phyloP scores from a whole-genome alignment of 148 eudicot species.

The Fagopyrum tataricum region DNA sequence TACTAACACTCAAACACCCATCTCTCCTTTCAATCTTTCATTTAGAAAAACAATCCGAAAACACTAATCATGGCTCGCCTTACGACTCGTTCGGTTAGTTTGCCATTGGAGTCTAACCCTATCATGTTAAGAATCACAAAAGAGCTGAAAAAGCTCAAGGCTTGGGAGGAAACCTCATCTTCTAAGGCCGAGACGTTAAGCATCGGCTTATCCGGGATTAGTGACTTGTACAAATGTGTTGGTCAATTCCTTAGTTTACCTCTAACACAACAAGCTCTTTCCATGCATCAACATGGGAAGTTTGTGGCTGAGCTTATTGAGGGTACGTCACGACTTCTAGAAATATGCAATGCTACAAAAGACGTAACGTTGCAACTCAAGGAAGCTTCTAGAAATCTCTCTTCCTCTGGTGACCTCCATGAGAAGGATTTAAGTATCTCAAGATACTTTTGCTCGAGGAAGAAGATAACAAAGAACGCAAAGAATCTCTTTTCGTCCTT shows the following conservation, averaged over 20 bases:
- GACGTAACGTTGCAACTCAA: background rate
- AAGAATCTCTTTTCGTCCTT: conserved; percentile 14
- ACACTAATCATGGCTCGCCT: conserved; percentile 6
- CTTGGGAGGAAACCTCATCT: conserved; percentile 25
- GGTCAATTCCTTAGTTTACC: conserved; percentile 33
- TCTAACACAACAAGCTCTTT: conserved; percentile 31
- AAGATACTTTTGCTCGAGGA: conserved; percentile 11
- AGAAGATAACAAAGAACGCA: conserved; percentile 13
- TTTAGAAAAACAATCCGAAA: background rate
- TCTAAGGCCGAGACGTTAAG: conserved; percentile 24
- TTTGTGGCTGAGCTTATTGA: conserved; percentile 16
- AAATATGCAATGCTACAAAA: conserved; percentile 12
- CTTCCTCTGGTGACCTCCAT: background rate
- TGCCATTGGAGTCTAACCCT: conserved; percentile 55
- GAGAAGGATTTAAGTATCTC: background rate
- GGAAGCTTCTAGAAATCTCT: conserved; percentile 10
- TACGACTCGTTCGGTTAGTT: conserved; percentile 42
- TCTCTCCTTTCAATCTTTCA: conserved; percentile 4
- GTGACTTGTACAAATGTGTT: conserved; percentile 26
- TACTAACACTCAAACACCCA: background rate
- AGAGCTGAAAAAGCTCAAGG: conserved; percentile 35
- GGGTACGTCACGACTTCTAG: conserved; percentile 7
- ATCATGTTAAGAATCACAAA: conserved; percentile 28
- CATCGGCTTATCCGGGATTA: conserved; percentile 29
- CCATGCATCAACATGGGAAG: conserved; percentile 18